Conservation (phyloP, 179 eudicot species). For the Carnegiea gigantea region DNA sequence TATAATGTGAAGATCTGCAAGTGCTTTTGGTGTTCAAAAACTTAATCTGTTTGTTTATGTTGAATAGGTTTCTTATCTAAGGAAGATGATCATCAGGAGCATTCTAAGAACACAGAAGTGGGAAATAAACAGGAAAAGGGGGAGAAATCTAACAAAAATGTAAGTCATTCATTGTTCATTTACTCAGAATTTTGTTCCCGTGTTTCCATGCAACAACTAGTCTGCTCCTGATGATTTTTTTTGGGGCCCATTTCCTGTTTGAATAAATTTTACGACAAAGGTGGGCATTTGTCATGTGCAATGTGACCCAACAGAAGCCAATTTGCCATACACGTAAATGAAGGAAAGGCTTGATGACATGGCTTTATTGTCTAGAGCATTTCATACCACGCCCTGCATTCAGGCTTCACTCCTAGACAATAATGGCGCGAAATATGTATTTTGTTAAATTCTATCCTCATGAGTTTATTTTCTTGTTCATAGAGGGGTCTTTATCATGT, state of each 20-base stretch:
- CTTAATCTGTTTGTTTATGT: background rate
- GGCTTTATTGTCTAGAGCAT: background rate
- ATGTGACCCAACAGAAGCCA: no score
- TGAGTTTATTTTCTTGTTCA: no score
- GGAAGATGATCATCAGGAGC: slow-evolving; percentile 36
- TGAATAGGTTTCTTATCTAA: slow-evolving; percentile 52
- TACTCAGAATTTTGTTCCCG: background rate
- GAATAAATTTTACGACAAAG: background rate
- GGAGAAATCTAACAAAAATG: slow-evolving; percentile 39
- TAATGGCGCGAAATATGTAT: background rate
- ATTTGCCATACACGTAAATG: background rate
- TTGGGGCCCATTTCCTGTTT: no score
- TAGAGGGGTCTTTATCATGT: no score
- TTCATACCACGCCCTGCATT: background rate
- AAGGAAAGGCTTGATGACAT: background rate
- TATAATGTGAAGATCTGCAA: slow-evolving; percentile 6
- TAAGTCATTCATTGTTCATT: slow-evolving; percentile 16
- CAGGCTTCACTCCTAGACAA: background rate
- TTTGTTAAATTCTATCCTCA: no score
- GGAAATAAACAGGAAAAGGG: slow-evolving; percentile 32
- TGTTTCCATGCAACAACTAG: no score
- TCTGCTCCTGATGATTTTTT: no score
- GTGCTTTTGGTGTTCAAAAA: background rate
- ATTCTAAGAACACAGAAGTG: slow-evolving; percentile 23
- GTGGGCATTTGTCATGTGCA: no score